Percentiles rank a stretch among this genome's conserved stretches.
Conservation (phyloP, 148 eudicot species). For the Polygonum maritimum region DNA sequence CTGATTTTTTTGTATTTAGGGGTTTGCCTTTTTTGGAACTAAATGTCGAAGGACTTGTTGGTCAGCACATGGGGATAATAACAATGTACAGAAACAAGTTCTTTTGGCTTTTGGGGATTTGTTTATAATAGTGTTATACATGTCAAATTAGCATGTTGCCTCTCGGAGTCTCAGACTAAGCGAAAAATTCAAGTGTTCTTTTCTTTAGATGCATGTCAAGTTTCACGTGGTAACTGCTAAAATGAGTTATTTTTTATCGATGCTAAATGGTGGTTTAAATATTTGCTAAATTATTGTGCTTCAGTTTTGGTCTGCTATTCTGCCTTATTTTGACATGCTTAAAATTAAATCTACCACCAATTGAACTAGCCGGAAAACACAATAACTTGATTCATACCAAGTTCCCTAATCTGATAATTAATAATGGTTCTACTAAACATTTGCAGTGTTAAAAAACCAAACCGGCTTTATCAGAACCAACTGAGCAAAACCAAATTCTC, state of each 20-base stretch:
- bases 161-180: not conserved
- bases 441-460: no score
- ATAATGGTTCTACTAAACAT: no score
- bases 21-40: not conserved
- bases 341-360: no score
- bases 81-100: constrained; percentile 5
- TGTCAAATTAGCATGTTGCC: not conserved
- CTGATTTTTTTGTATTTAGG: not conserved
- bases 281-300: no score
- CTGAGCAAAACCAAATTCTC: not conserved
- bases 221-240: no score
- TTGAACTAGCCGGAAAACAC: no score
- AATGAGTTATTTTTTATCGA: no score
- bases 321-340: no score
- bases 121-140: not conserved
- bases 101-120: not conserved
- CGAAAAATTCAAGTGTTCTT: not conserved
- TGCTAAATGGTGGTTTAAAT: no score
- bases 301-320: no score
- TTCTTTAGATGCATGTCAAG: not conserved
- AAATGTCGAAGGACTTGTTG: not conserved
- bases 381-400: no score
- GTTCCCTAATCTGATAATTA: no score
- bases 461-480: not conserved
- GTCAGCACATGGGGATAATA: not conserved